Base-by-base conservation (phyloP, 2,329 filamentous ascomycete species). In the Alternaria sp. region DNA sequence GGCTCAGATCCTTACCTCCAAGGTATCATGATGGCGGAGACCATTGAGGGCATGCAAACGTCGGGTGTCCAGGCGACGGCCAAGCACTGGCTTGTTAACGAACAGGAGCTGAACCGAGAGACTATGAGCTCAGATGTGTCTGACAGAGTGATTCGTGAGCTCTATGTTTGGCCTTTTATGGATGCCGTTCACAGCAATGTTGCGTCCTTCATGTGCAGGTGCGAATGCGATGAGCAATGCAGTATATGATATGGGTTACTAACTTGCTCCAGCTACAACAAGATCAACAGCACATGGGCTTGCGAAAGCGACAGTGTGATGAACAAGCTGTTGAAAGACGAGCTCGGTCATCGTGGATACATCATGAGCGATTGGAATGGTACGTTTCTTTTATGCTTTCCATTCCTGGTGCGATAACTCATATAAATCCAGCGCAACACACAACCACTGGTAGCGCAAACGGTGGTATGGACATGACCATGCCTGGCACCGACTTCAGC, bases 111-210 rank as follows among this genome's bases (percentile, higher is more conserved):
- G 2, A 78, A 81, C 41, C 77, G 81, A 7, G 72, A 78, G 8
- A 73, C 75, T 10, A 75, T 78, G 57, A 80, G 70, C 21, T 84
- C 84, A 41, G 89, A 89, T 67, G 80, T 90, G 17, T 89, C 91
- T 58, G 90, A 93, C 74, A 86, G 89, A 61, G 89, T 90, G 0
- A 80, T 92, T 72, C 90, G 92, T 68, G 90, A 93, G 74, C 77
- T 92, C 5, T 93, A 92, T 71, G 80, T 89, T 26, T 93, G 90
- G 90, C 90, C 90, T 0, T 93, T 93, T 70, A 88, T 85, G 26
- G 89, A 93, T 69, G 88, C 88, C 1, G 85, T 92, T 52, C 82
- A 82, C 54, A 89, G 89, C 8, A 88, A 89, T 10, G 88, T 90
- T 45, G 76, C 78, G 11, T 78, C 78, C 2, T 70, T 83, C 13